A percentile compares a stretch with the other conserved stretches of the same genome.
Conservation (phyloP, 2,329 filamentous ascomycete species). For the Hypoxylon rubiginosum region DNA sequence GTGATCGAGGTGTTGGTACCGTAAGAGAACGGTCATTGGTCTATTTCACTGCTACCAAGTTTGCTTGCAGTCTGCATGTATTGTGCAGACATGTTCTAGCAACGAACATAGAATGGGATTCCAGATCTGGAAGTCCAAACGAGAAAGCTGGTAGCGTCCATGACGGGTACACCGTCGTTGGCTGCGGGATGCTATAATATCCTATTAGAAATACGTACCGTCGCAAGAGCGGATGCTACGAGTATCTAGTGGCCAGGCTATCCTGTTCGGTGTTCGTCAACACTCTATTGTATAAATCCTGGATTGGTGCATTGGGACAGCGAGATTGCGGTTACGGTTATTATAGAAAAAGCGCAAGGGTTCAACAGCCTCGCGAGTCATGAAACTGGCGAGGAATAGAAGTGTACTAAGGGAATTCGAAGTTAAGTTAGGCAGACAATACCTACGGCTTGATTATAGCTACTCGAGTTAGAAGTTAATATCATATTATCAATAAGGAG, state of each 20-base stretch:
- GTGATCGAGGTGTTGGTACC: conserved; percentile 42
- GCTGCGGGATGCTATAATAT: conserved; percentile 6
- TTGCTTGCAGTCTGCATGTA: conserved; percentile 4
- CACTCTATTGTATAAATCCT: conserved; percentile 15
- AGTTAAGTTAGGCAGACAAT: conserved; percentile 5
- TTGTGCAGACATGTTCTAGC: conserved; percentile 1
- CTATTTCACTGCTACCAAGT: not conserved
- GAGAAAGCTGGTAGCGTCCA: not conserved
- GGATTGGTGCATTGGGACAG: conserved; percentile 3
- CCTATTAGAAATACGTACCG: conserved; percentile 7
- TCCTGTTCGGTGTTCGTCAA: conserved; percentile 5
- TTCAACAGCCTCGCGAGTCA: conserved; percentile 7
- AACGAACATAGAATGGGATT: not conserved
- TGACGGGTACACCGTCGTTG: conserved; percentile 1
- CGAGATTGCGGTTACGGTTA: conserved; percentile 2
- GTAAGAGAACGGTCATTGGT: not conserved
- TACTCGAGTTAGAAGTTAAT: not conserved
- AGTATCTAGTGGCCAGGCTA: not conserved
- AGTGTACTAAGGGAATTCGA: conserved; percentile 25
- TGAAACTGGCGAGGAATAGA: conserved; percentile 3
- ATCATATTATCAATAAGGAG: not conserved
- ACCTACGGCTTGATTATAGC: not conserved
- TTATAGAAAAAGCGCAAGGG: conserved; percentile 20
- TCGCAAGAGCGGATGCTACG: not conserved
- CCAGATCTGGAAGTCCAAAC: conserved; percentile 1